Evolutionary conservation across 768 basidiomycete genomes (phyloP).

Genomic region (Pleurotus djamor): DNA sequence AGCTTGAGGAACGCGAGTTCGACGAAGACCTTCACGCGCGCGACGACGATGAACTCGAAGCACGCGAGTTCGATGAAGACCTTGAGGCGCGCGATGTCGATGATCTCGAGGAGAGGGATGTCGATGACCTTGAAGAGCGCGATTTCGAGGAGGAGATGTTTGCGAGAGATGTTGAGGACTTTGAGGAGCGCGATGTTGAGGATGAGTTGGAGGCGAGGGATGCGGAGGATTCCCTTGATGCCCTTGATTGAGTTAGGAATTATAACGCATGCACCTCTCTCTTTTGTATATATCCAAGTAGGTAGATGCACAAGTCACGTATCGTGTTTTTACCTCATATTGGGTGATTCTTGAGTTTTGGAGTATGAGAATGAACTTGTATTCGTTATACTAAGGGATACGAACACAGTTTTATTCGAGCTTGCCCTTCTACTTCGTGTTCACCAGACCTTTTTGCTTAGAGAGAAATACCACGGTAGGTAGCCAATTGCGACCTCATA

Average conservation of each 20-base stretch:
- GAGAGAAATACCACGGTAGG: constrained; percentile 32
- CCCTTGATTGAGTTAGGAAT: background rate
- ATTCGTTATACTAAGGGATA: too few species aligned
- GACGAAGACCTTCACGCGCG: background rate
- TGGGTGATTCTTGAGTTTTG: too few species aligned
- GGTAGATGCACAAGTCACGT: too few species aligned
- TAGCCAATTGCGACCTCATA: constrained; percentile 35
- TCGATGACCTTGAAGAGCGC: background rate
- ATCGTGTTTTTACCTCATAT: too few species aligned
- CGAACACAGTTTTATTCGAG: background rate
- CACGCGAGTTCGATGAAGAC: background rate
- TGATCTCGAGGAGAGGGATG: background rate
- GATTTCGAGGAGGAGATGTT: too few species aligned
- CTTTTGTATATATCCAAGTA: too few species aligned
- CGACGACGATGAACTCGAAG: background rate
- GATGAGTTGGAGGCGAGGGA: background rate
- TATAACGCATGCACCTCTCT: too few species aligned
- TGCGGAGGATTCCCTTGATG: background rate
- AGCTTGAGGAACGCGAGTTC: background rate
- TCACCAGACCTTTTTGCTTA: background rate
- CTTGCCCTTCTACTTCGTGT: background rate
- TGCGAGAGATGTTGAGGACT: background rate
- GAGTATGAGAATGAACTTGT: background rate
- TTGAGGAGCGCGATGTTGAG: background rate
- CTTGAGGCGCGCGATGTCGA: background rate